Evolutionary conservation across 768 basidiomycete genomes (phyloP), one percentile per base, ranked within the genome.

Genomic region (Pulveroboletus sp.): DNA sequence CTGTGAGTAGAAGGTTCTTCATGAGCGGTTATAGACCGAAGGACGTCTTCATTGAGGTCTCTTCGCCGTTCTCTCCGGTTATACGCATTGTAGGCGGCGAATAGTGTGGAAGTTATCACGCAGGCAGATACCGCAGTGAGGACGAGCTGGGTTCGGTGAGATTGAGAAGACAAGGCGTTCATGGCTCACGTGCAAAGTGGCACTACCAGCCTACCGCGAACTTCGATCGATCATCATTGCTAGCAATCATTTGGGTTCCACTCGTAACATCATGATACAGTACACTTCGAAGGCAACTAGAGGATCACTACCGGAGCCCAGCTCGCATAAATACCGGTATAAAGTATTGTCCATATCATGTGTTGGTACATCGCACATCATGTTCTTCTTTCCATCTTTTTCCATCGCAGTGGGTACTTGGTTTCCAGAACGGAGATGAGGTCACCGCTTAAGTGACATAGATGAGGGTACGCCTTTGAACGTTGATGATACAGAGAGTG

Each of bases 41-140:
- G 68, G 29, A 84, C 72, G 38, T 87, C 80, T 33, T 81, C 69
- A 56, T 78, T 69, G 21, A 90, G 79, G 35, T 78, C 69, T 44
- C 69, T 74, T 47, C 88, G 75, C 17, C 76, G 72, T 47, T 72
- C 68, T 11, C 74, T 72, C 47, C 68, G 75, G 0, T 61, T 64
- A 55, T 81, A 76, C 4, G 72, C 58, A 37, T 76, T 73, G 64
- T 87, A 86, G 1, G 78, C 75, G 19, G 80, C 73, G n/a, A 90
- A 64, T 4, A 81, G 54, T 0, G 76, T 72, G 6, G 78, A 82
- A 11, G 87, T 90, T 1, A 78, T 69, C 2, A 79, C 52, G 6
- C 87, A 85, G 12, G 86, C 80, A 12, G 78, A 76, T 36, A 83
- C 53, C n/a, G 86, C 87, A 12, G 82, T 77, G 37, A 78, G 69